These are phyloP conservation scores for Ophiosphaerella korrae DNA, from an alignment of 2,329 filamentous ascomycete species.

Conservation along the genomic window DNA sequence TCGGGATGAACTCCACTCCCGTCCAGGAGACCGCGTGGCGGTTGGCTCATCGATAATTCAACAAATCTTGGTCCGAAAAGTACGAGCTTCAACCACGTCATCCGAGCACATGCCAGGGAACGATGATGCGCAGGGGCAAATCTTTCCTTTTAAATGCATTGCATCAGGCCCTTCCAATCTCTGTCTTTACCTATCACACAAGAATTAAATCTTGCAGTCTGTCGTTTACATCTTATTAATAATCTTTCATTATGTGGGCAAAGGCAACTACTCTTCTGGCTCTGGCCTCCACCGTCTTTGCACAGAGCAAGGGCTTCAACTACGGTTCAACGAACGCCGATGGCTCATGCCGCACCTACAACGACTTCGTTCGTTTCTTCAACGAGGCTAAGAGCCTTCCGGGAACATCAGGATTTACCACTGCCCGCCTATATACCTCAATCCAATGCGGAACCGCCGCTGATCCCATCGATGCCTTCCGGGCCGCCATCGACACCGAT, in stretches of 20 bases:
- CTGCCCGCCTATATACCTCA: slow-evolving; percentile 74
- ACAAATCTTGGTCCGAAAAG: slow-evolving; percentile 7
- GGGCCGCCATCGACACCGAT: slow-evolving; percentile 78
- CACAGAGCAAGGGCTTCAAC: slow-evolving; percentile 66
- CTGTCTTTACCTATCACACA: not conserved
- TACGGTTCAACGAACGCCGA: slow-evolving; percentile 68
- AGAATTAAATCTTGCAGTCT: not conserved
- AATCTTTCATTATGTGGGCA: slow-evolving; percentile 15
- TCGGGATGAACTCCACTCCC: no score
- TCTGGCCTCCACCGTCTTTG: slow-evolving; percentile 27
- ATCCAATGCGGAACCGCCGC: slow-evolving; percentile 69
- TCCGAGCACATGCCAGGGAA: slow-evolving; percentile 10
- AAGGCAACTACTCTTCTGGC: slow-evolving; percentile 20
- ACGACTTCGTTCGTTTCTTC: slow-evolving; percentile 73
- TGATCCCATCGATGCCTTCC: slow-evolving; percentile 46
- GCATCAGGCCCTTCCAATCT: not conserved
- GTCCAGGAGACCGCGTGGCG: no score
- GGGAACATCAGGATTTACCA: slow-evolving; percentile 69
- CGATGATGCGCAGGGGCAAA: slow-evolving; percentile 16
- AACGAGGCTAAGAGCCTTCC: slow-evolving; percentile 65
- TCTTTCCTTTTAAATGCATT: not conserved
- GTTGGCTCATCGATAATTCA: no score
- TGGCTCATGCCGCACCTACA: slow-evolving; percentile 63
- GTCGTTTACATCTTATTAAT: slow-evolving; percentile 6
- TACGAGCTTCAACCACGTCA: slow-evolving; percentile 24